Evolutionary conservation across 2,329 filamentous ascomycete genomes (phyloP), one percentile per base, ranked within the genome.

Genomic region (Pseudovirgaria hyperparasitica): DNA sequence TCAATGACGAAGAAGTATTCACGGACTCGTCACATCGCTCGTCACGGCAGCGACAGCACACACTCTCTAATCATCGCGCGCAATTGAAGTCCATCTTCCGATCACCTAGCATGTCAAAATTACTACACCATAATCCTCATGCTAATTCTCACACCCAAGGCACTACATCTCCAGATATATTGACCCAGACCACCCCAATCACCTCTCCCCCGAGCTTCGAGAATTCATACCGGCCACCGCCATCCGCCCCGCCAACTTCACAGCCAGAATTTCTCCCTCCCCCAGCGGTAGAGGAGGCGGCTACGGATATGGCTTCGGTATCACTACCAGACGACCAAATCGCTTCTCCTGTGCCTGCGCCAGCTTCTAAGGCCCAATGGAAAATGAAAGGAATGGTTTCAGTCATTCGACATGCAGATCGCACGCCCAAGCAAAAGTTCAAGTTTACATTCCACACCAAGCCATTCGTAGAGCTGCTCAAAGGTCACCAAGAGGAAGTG

Each of bases 361-460:
- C 63, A 18, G 58, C 60, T 3, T 80, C 79, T 0, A 94, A 94
- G 44, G 85, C 92, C 46, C 84, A 90, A 8, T 98, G 90, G 90
- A 96, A 93, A 53, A 63, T 98, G 27, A 98, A 98, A 57, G 90
- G 90, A 9, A 86, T 98, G 58, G 87, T 98, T 1, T 87, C 86
- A 2, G 90, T 98, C 10, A 85, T 98, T 38, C 75, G 90, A 16
- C 90, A 98, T 54, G 92, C 92, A 3, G 90, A 98, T 57, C 78
- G 90, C 30, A 98, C 90, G 2, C 90, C 90, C 3, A 98, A 98
- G 58, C 90, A 98, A 46, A 98, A 98, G 52, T 94, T 94, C 65
- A 98, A 98, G 52, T 98, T 96, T 45, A 98, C 90, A 0, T 96
- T 98, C 43, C 90, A 98, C 48, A 92, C 85, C 0, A 82, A 86